Conservation (phyloP, 169 alveolate genomes). For the Plasmodium malariae region DNA sequence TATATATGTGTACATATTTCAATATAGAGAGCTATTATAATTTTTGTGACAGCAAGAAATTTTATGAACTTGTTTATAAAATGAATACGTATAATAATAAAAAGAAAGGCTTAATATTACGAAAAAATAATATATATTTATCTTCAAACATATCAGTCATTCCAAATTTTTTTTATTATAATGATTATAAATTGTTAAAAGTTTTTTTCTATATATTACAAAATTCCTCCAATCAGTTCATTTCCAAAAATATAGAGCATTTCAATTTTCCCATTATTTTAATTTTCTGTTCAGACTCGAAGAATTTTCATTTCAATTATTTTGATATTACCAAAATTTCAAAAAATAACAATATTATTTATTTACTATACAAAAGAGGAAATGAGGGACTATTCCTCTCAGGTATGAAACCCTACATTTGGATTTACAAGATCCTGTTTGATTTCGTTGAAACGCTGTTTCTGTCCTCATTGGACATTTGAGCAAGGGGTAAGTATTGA, state of each 20-base stretch:
- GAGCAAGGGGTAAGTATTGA: too few relatives aligned
- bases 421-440: conserved; percentile 60
- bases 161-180: conserved; percentile 50
- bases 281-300: conserved; percentile 60
- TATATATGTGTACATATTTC: conserved; percentile 51
- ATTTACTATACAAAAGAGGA: conserved; percentile 74
- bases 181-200: conserved; percentile 68
- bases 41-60: conserved; percentile 53
- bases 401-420: conserved; percentile 61
- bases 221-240: conserved; percentile 44
- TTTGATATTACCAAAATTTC: conserved; percentile 72
- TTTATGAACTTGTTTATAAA: conserved; percentile 46
- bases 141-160: conserved; percentile 1
- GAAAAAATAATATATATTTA: background rate
- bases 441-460: conserved; percentile 63
- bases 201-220: conserved; percentile 42
- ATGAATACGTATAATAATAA: conserved; percentile 10
- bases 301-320: conserved; percentile 68
- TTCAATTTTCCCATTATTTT: conserved; percentile 57
- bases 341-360: conserved; percentile 70
- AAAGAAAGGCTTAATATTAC: background rate
- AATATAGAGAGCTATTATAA: conserved; percentile 24
- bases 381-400: conserved; percentile 69
- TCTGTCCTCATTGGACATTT: too few relatives aligned
- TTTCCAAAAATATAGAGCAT: conserved; percentile 52